Percentiles rank a stretch among this genome's conserved stretches.
These are phyloP conservation scores for Lepidium sativum DNA, from an alignment of 345 rosid species.

Conservation along the genomic window DNA sequence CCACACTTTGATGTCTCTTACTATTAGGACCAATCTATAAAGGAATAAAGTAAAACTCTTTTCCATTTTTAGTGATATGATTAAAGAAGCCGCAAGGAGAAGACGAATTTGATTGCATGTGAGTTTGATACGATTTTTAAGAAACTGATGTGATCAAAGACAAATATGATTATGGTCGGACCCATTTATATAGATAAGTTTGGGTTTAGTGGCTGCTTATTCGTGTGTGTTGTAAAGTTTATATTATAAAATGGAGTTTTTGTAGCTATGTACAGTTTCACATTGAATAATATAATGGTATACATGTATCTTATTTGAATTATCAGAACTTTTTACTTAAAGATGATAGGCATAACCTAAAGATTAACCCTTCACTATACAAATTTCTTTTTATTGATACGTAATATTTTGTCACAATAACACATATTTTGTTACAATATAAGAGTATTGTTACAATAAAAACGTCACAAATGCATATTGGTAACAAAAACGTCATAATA, in stretches of 20 bases:
- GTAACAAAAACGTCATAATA: too few relatives aligned
- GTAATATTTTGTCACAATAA: too few relatives aligned
- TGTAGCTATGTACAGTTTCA: neutral
- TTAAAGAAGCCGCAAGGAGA: conserved; percentile 14
- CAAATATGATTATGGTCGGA: conserved; percentile 18
- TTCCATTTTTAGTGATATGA: conserved; percentile 18
- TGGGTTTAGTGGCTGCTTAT: neutral
- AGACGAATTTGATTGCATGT: conserved; percentile 22
- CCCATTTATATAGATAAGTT: conserved; percentile 18
- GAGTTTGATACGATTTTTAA: conserved; percentile 25
- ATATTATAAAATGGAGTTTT: neutral
- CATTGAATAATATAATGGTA: too few relatives aligned
- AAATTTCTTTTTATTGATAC: too few relatives aligned
- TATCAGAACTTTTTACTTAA: too few relatives aligned
- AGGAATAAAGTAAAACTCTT: neutral
- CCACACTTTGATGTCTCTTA: neutral
- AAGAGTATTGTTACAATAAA: too few relatives aligned
- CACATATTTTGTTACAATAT: too few relatives aligned
- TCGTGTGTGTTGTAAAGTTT: neutral
- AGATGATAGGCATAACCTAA: too few relatives aligned
- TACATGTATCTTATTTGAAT: too few relatives aligned
- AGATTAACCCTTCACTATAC: too few relatives aligned
- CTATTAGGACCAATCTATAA: conserved; percentile 23
- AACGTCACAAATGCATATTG: too few relatives aligned
- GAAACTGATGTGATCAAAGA: conserved; percentile 20